Base-by-base conservation (phyloP, 225 moss, liverwort and hornwort genomes). In the Thuidium tamariscinum region DNA sequence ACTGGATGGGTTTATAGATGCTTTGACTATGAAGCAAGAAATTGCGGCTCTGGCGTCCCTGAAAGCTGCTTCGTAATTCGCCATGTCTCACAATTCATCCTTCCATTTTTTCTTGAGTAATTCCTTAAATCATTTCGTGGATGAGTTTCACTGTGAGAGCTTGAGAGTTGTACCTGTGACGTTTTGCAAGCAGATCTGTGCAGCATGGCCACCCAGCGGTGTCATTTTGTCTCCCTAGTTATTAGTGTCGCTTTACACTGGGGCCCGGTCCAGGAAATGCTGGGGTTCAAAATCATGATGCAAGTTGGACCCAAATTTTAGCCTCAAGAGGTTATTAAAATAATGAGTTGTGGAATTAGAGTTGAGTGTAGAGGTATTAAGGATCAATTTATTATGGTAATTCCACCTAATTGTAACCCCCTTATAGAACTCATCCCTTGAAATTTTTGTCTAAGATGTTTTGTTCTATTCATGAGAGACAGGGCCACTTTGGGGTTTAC, bases 1-100 rank as follows among this genome's bases (percentile, higher is more conserved):
- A 52, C 89, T 97, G 46, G 96, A 99, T 90, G 95, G 91, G 23
- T 99, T 99, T 62, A 93, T 99, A 74, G 97, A 99, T 83, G 97
- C 96, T 49, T 93, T 99, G 82, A 94, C 90, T 52, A 89, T 97
- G 93, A 97, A 95, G 88, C 92, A 97, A 92, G 97, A 97, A 85
- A 95, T 94, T 77, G 95, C 95, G 41, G 94, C 97, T 59, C 92
- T 99, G 87, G 94, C 94, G 5, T 92, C 95, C 49, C 88, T 99
- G 60, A 95, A 91, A 92, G 93, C 94, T 86, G 91, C 90, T 18
- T 80, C 87, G 4, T 91, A 81, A 81, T 36, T 79, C 4, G 11
- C 79, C 37, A 39, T 20, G 30, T 42, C 59, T 59, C 59, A 20
- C 30, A 30, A 59, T 79, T 78, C 29, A 29, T 59, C 41, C 42